Evolutionary conservation across 495 filamentous ascomycete species (phyloP), one percentile per base, ranked within the genome.

Genomic region (Podospora tetraspora): DNA sequence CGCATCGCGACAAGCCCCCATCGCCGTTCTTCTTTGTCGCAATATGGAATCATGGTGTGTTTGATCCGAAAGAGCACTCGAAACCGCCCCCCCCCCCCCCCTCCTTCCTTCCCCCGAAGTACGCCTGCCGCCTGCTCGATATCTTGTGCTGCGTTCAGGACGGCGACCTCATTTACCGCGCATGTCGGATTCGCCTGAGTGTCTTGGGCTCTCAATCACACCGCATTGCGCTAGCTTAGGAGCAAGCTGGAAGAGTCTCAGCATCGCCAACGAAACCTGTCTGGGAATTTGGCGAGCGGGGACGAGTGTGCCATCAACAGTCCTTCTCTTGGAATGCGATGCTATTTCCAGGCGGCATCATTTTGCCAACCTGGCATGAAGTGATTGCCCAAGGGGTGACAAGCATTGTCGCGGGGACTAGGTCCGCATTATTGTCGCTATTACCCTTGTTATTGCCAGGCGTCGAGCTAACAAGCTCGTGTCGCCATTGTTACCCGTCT

Each of bases 341-440:
- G 43, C 43, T 52, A 19, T n/a, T 52, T n/a, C 43, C 43, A 16
- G 22, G 0, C 59, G 8, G 24, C 59, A 27, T 27, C 23, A 29
- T 60, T 60, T 60, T 13, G 34, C 19, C 59, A 16, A 24, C 43
- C 59, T 60, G 64, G 64, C 64, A 66, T 52, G 16, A 52, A 52
- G 13, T 66, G 64, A 59, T 65, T 32, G 58, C 34, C 56, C 64
- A 34, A 21, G 56, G 23, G 13, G 56, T 11, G 25, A 66, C 30
- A 66, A 29, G 43, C 43, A n/a, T 52, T 52, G 43, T 52, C 52
- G 65, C 65, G 65, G 65, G 65, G 65, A 59, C 43, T 52, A n/a
- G 16, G 19, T 52, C 19, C 43, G 43, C 43, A 11, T n/a, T 52
- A 52, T 52, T 52, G 19, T 52, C 43, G 43, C 19, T 58, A 23